A percentile compares a stretch with the other conserved stretches of the same genome.
phyloP scores from a whole-genome alignment of 495 filamentous ascomycete species.

The Xylaria nigripes region DNA sequence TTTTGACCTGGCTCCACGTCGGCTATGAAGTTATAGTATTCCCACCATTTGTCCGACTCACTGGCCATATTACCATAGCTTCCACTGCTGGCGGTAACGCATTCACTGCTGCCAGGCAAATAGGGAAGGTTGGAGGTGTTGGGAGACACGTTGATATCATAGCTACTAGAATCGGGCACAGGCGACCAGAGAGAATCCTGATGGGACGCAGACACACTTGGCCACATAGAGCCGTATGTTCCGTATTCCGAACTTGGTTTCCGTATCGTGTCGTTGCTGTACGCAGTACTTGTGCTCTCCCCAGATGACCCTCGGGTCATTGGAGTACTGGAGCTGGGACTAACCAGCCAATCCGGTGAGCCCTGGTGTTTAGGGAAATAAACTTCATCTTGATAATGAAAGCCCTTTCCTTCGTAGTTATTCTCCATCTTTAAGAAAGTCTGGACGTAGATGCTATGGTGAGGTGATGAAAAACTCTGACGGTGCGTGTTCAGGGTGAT shows the following conservation, averaged over 20 bases:
- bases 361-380: background rate
- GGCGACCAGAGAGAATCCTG: background rate
- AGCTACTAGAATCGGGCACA: background rate
- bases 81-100: background rate
- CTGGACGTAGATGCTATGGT: background rate
- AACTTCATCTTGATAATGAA: background rate
- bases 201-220: background rate
- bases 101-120: background rate
- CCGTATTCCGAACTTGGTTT: conserved; percentile 2
- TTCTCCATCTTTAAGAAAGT: background rate
- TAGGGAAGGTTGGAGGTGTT: background rate
- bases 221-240: background rate
- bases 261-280: background rate
- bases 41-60: background rate
- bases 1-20: conserved; percentile 11
- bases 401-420: background rate
- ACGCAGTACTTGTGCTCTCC: conserved; percentile 1
- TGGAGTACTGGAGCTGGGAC: background rate
- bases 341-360: background rate
- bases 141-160: background rate
- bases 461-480: background rate
- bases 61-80: background rate
- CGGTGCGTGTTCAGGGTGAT: background rate
- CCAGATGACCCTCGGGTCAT: conserved; percentile 5
- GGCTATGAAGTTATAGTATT: conserved; percentile 15